Conservation (phyloP, 2,329 filamentous ascomycete species). For the Sarocladium kiliense region DNA sequence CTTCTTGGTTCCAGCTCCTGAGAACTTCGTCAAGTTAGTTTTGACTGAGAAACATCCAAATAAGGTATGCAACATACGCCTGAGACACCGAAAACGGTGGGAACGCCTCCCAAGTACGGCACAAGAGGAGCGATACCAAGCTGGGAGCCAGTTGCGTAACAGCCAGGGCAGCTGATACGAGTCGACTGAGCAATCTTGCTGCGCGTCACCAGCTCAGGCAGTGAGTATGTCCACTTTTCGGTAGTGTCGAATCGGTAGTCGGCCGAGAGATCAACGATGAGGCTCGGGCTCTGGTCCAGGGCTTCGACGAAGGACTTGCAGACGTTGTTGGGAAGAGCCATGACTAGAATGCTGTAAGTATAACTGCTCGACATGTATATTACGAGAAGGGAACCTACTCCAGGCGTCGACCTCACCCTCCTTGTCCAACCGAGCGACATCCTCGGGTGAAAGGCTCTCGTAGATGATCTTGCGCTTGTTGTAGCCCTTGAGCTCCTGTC, state of each 20-base stretch:
- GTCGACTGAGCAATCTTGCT: conserved; percentile 71
- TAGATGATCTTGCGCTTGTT: conserved; percentile 88
- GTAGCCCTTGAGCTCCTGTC: conserved; percentile 84
- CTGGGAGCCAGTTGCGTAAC: conserved; percentile 91
- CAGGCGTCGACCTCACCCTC: conserved; percentile 86
- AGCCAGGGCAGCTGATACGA: conserved; percentile 78
- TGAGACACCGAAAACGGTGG: conserved; percentile 83
- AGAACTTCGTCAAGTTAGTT: conserved; percentile 47
- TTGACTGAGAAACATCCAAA: neutral
- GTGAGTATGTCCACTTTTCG: conserved; percentile 68
- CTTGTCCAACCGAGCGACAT: conserved; percentile 79
- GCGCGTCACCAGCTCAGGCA: conserved; percentile 79
- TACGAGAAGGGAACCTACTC: conserved; percentile 25
- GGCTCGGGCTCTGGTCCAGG: conserved; percentile 65
- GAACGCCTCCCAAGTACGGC: conserved; percentile 68
- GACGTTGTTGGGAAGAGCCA: conserved; percentile 93
- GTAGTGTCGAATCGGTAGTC: conserved; percentile 85
- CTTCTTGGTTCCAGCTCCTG: conserved; percentile 90
- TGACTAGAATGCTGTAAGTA: conserved; percentile 43
- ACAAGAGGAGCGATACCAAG: conserved; percentile 81
- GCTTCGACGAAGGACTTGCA: conserved; percentile 93
- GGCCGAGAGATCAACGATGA: conserved; percentile 92
- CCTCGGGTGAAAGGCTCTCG: conserved; percentile 82
- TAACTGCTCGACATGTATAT: neutral
- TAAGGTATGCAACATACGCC: conserved; percentile 34